Conservation (phyloP, 2,329 filamentous ascomycete genomes). For the Pseudogymnoascus sp. region DNA sequence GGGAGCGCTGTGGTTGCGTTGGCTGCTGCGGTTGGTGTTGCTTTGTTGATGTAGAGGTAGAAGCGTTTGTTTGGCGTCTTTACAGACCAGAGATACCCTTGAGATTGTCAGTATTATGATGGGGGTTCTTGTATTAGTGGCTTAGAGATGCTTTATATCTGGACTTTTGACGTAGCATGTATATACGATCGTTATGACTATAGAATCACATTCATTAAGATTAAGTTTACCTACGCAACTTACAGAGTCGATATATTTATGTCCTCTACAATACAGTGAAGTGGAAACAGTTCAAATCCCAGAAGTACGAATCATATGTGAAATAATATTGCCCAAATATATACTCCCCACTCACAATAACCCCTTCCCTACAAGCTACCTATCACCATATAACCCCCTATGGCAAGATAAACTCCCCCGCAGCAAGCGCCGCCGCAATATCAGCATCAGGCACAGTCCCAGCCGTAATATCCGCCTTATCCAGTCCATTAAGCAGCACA, state of each 20-base stretch:
- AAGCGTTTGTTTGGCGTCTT: background rate
- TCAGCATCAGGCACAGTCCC: conserved; percentile 13
- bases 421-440: conserved; percentile 16
- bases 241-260: background rate
- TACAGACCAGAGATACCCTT: background rate
- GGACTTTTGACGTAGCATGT: background rate
- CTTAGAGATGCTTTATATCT: background rate
- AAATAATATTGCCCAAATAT: background rate
- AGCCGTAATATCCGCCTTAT: conserved; percentile 10
- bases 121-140: background rate
- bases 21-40: background rate
- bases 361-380: background rate
- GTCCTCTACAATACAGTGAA: background rate
- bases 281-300: no score
- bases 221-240: background rate
- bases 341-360: background rate
- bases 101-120: background rate
- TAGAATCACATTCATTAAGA: background rate
- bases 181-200: background rate
- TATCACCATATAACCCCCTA: background rate
- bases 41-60: background rate
- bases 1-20: background rate
- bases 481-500: conserved; percentile 27
- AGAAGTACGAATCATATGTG: background rate
- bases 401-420: conserved; percentile 14